Percentiles rank a stretch among this genome's conserved stretches.
Conservation (phyloP, 2,329 filamentous ascomycete species). For the Sporothrix globosa region DNA sequence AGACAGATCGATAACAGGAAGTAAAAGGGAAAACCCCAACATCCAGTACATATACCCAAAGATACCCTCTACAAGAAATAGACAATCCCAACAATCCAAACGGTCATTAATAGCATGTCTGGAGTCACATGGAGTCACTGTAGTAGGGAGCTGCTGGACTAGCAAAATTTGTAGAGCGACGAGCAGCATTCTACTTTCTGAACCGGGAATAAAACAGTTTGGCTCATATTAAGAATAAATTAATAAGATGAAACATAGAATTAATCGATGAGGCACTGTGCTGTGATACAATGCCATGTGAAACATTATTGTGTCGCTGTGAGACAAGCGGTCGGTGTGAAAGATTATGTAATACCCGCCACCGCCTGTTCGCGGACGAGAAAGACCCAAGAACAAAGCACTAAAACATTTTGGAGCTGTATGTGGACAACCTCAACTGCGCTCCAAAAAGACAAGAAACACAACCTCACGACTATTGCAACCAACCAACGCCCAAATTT, state of each 20-base stretch:
- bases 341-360: conserved; percentile 23
- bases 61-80: conserved; percentile 7
- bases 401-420: conserved; percentile 11
- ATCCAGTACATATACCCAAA: background rate
- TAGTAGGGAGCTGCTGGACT: background rate
- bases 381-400: conserved; percentile 4
- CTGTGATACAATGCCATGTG: background rate
- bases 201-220: background rate
- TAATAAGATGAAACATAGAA: background rate
- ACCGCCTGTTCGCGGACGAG: conserved; percentile 13
- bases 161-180: background rate
- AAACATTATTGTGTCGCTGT: too few species aligned
- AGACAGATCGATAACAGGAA: background rate
- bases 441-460: background rate
- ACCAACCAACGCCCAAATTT: background rate
- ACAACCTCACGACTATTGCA: background rate
- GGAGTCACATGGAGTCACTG: background rate
- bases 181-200: background rate
- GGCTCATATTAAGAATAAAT: background rate
- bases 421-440: background rate
- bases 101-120: too few species aligned
- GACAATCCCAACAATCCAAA: background rate
- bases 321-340: too few species aligned
- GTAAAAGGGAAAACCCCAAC: background rate
- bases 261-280: background rate